phyloP scores from a whole-genome alignment of 495 filamentous ascomycete genomes.

The Beverwykella pulmonaria region DNA sequence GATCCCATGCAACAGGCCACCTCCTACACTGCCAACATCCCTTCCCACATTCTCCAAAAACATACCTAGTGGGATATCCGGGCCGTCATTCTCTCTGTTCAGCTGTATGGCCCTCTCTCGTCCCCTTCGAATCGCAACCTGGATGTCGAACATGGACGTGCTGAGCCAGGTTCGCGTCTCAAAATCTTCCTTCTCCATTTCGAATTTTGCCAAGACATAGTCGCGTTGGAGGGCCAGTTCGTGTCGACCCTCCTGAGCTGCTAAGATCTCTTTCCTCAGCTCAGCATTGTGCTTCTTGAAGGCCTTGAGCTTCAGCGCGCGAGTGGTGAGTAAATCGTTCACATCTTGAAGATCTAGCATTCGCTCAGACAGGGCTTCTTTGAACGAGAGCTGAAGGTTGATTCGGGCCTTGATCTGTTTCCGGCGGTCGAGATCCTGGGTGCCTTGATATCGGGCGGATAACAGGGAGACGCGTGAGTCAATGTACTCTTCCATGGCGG shows the following conservation, averaged over 20 bases:
- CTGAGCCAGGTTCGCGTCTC: slow-evolving; percentile 21
- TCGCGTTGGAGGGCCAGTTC: slow-evolving; percentile 70
- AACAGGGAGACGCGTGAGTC: neutral
- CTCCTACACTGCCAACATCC: slow-evolving; percentile 18
- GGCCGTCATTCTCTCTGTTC: slow-evolving; percentile 31
- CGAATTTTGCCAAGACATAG: slow-evolving; percentile 63
- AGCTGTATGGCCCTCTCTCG: slow-evolving; percentile 13
- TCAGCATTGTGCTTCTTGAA: slow-evolving; percentile 66
- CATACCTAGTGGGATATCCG: slow-evolving; percentile 28
- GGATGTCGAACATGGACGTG: slow-evolving; percentile 28
- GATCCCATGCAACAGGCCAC: slow-evolving; percentile 13
- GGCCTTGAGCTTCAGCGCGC: slow-evolving; percentile 46
- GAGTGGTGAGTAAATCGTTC: slow-evolving; percentile 8
- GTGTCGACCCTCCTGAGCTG: slow-evolving; percentile 65
- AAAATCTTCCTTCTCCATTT: slow-evolving; percentile 44
- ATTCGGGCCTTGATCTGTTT: neutral
- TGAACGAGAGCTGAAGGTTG: slow-evolving; percentile 15
- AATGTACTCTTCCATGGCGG: neutral
- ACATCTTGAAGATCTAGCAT: slow-evolving; percentile 25
- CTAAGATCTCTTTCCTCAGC: slow-evolving; percentile 66
- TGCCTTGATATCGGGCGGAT: neutral
- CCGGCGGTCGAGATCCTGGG: neutral
- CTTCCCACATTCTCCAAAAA: slow-evolving; percentile 20
- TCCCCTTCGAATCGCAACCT: slow-evolving; percentile 27
- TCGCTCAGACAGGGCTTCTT: slow-evolving; percentile 7